Conservation (phyloP, 176 grass and related monocot genomes). For the Cenchrus americanus region DNA sequence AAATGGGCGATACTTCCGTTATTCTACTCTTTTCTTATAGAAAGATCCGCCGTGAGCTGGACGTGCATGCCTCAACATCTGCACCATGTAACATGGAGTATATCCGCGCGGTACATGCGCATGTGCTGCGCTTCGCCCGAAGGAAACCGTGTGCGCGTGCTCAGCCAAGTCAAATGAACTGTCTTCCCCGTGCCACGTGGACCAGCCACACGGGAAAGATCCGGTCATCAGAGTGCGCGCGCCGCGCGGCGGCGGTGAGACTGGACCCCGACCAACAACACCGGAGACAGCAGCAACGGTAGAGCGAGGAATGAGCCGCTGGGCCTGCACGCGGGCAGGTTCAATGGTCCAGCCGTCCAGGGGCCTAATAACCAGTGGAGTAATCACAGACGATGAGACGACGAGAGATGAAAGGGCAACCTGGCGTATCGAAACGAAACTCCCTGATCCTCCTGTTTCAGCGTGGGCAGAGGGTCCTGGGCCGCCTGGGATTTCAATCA, state of each 20-base stretch:
- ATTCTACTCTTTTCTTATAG: neutral
- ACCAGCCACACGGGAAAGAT: neutral
- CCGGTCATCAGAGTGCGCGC: neutral
- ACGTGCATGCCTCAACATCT: constrained; percentile 20
- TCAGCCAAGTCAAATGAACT: constrained; percentile 47
- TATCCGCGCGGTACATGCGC: neutral
- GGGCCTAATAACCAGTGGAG: constrained; percentile 20
- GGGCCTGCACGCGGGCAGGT: neutral
- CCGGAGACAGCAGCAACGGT: neutral
- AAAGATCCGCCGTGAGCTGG: neutral
- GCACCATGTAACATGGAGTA: neutral
- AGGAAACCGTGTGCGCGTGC: neutral
- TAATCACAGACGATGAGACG: no score
- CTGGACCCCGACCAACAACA: neutral
- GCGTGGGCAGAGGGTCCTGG: neutral
- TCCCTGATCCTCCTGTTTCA: neutral
- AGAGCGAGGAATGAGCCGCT: no score
- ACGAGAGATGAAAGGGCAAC: neutral
- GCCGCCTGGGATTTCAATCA: neutral
- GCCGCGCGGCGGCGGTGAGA: neutral
- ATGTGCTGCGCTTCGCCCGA: neutral
- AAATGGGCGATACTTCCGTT: no score
- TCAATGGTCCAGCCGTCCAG: constrained; percentile 18
- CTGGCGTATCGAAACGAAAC: neutral
- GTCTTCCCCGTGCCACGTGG: constrained; percentile 3